These are phyloP conservation scores for Mycena capillaripes DNA, from an alignment of 768 basidiomycete genomes.

Conservation along the genomic window DNA sequence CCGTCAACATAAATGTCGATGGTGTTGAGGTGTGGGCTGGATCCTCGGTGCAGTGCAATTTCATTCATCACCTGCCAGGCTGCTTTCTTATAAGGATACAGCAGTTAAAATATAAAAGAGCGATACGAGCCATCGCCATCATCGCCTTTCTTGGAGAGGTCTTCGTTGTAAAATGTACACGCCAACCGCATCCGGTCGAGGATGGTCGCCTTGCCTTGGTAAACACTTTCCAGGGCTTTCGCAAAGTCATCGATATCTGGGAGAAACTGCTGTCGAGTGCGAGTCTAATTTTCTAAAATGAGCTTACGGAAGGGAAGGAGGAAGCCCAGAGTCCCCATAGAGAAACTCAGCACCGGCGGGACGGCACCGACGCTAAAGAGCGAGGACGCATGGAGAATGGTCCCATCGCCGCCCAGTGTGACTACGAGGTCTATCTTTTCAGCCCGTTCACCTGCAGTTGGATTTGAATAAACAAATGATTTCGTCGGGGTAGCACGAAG, in stretches of 20 bases:
- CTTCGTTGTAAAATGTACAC: slow-evolving; percentile 79
- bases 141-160: slow-evolving; percentile 67
- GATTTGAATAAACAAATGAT: slow-evolving; percentile 14
- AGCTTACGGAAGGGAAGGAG: slow-evolving; percentile 92
- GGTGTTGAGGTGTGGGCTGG: slow-evolving; percentile 91
- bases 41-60: slow-evolving; percentile 91
- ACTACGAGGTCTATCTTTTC: slow-evolving; percentile 88
- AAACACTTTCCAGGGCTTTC: slow-evolving; percentile 84
- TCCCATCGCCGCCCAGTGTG: slow-evolving; percentile 95
- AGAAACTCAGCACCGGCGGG: slow-evolving; percentile 92
- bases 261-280: not conserved
- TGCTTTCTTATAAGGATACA: slow-evolving; percentile 43
- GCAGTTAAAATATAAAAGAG: not conserved
- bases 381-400: slow-evolving; percentile 93
- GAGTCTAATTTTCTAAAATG: not conserved
- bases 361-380: slow-evolving; percentile 92
- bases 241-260: slow-evolving; percentile 91
- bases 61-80: slow-evolving; percentile 99
- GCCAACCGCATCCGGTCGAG: slow-evolving; percentile 92
- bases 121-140: slow-evolving; percentile 68
- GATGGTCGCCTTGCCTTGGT: slow-evolving; percentile 83
- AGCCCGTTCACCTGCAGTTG: slow-evolving; percentile 57
- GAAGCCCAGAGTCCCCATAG: slow-evolving; percentile 95
- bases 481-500: not conserved
- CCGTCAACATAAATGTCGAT: slow-evolving; percentile 96